phyloP scores from a whole-genome alignment of 1,284 basidiomycete genomes.

The Ganoderma sinense region DNA sequence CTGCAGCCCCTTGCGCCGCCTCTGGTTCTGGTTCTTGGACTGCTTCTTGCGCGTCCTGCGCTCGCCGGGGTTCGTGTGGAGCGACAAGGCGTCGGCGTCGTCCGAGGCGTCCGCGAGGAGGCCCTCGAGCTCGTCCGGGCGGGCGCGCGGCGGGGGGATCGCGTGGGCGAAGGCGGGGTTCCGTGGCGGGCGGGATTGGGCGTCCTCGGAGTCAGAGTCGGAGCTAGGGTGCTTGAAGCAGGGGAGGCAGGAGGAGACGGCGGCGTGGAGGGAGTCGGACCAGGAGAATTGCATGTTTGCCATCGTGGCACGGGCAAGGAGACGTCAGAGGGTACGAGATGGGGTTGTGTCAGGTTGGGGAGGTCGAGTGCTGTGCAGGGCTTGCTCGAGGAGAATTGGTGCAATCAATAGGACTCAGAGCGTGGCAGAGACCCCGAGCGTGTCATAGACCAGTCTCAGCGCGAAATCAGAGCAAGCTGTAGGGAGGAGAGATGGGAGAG shows the following conservation, averaged over 20 bases:
- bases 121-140: slow-evolving; percentile 65
- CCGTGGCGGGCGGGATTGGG: slow-evolving; percentile 30
- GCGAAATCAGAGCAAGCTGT: neutral
- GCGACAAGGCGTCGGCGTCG: slow-evolving; percentile 67
- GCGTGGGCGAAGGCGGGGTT: slow-evolving; percentile 35
- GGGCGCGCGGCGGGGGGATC: slow-evolving; percentile 49
- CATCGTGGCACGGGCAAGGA: slow-evolving; percentile 11
- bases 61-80: slow-evolving; percentile 68
- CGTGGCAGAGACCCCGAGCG: neutral
- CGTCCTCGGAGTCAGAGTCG: slow-evolving; percentile 36
- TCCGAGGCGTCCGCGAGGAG: slow-evolving; percentile 58
- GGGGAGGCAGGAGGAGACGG: slow-evolving; percentile 63
- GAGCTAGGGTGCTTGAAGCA: slow-evolving; percentile 49
- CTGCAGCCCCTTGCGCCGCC: slow-evolving; percentile 39
- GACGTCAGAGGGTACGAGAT: neutral
- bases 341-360: neutral
- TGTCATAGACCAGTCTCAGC: neutral
- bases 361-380: neutral
- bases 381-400: neutral
- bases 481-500: neutral
- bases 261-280: slow-evolving; percentile 64
- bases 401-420: neutral
- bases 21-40: slow-evolving; percentile 37
- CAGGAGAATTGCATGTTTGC: slow-evolving; percentile 56
- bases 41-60: slow-evolving; percentile 40